phyloP scores from a whole-genome alignment of 169 alveolate genomes.

The Plasmodium gaboni region DNA sequence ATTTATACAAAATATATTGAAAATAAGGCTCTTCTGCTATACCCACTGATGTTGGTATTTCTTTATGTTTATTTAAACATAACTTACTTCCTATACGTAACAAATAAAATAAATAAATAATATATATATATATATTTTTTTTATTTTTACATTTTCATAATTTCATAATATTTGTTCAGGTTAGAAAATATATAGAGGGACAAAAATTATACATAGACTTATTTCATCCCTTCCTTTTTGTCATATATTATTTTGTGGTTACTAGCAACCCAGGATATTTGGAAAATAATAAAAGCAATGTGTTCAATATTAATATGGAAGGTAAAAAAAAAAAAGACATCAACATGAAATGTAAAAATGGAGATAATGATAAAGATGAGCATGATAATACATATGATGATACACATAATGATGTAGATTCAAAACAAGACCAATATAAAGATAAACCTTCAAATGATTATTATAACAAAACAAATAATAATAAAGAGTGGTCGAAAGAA shows the following conservation, averaged over 20 bases:
- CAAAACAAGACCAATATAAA: not conserved
- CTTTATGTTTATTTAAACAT: conserved; percentile 15
- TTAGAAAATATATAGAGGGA: not conserved
- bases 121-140: not conserved
- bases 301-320: not conserved
- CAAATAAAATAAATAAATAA: not conserved
- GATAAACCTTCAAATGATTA: not conserved
- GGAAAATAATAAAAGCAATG: not conserved
- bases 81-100: conserved; percentile 42
- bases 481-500: not conserved
- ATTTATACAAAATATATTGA: conserved; percentile 3
- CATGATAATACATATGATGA: not conserved
- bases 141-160: not conserved
- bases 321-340: not conserved
- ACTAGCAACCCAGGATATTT: conserved; percentile 65
- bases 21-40: conserved; percentile 24
- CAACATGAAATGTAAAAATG: not conserved
- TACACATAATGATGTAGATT: not conserved
- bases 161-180: not conserved
- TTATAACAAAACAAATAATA: not conserved
- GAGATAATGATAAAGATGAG: not conserved
- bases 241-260: conserved; percentile 39
- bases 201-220: conserved; percentile 1
- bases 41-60: conserved; percentile 27
- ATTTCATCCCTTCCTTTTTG: conserved; percentile 37